Percentiles rank a stretch among this genome's conserved stretches.
Conservation (phyloP, 805 yeast species). For the Metschnikowia dekortorum region DNA sequence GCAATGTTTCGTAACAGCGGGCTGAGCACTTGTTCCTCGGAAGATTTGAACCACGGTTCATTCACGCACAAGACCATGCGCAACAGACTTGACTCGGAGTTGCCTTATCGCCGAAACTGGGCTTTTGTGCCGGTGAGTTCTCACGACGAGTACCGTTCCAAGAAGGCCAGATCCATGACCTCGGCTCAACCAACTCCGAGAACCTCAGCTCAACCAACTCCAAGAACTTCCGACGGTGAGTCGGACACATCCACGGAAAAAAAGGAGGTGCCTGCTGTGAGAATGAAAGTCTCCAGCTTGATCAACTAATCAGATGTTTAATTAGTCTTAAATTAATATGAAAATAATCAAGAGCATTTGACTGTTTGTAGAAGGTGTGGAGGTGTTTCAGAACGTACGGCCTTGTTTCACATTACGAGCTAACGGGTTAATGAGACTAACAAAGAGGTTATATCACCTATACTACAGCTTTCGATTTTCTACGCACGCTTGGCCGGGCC, state of each 20-base stretch:
- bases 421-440: too few species aligned
- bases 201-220: slow-evolving; percentile 1
- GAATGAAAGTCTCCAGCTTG: slow-evolving; percentile 13
- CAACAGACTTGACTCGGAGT: neutral
- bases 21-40: slow-evolving; percentile 1
- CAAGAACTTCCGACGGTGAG: neutral
- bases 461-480: too few species aligned
- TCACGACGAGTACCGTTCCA: neutral
- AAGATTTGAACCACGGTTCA: neutral
- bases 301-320: slow-evolving; percentile 8
- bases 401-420: too few species aligned
- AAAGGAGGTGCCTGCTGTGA: slow-evolving; percentile 1
- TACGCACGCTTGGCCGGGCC: too few species aligned
- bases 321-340: neutral
- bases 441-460: too few species aligned
- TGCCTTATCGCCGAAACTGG: neutral
- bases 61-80: neutral
- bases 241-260: neutral
- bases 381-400: too few species aligned
- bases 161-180: neutral
- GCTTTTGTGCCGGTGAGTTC: neutral
- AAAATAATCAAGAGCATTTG: too few species aligned
- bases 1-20: neutral
- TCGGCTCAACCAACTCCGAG: slow-evolving; percentile 1
- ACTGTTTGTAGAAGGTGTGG: too few species aligned